These are phyloP conservation scores for Butyriboletus loyo DNA, from an alignment of 768 basidiomycete genomes.

Conservation along the genomic window DNA sequence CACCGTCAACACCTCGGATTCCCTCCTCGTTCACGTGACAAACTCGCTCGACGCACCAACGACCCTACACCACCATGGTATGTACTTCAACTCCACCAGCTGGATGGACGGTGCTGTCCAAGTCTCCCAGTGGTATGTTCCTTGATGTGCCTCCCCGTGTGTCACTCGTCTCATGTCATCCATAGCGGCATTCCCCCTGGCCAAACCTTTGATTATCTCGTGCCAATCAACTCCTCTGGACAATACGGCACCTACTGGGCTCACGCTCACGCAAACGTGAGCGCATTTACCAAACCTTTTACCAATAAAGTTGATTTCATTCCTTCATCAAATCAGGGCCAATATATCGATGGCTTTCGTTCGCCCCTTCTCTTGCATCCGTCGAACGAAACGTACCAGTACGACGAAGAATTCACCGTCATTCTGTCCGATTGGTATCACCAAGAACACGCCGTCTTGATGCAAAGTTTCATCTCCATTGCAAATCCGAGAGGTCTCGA, in stretches of 20 bases:
- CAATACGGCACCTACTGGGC: constrained; percentile 85
- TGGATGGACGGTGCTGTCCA: constrained; percentile 89
- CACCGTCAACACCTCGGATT: constrained; percentile 67
- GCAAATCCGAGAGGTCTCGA: constrained; percentile 83
- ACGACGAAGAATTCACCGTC: constrained; percentile 90
- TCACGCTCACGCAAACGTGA: constrained; percentile 58
- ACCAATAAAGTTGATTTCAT: neutral
- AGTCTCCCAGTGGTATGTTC: constrained; percentile 74
- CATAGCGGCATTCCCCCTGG: constrained; percentile 75
- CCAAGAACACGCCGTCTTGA: constrained; percentile 58
- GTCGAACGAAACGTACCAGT: constrained; percentile 58
- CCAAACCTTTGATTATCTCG: constrained; percentile 65
- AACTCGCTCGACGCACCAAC: constrained; percentile 69
- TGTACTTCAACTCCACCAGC: constrained; percentile 84
- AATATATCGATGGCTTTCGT: constrained; percentile 93
- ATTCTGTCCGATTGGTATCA: constrained; percentile 94
- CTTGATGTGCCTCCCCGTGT: fast-evolving
- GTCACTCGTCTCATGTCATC: neutral
- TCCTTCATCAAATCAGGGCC: constrained; percentile 46
- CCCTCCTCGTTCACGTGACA: constrained; percentile 69
- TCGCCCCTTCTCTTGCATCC: constrained; percentile 80
- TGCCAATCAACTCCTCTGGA: constrained; percentile 64
- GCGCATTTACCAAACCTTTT: neutral
- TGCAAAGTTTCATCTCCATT: constrained; percentile 65
- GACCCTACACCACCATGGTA: constrained; percentile 89